These are phyloP conservation scores for Ammopiptanthus mongolicus DNA, from an alignment of 306 rosid genomes.

Conservation along the genomic window DNA sequence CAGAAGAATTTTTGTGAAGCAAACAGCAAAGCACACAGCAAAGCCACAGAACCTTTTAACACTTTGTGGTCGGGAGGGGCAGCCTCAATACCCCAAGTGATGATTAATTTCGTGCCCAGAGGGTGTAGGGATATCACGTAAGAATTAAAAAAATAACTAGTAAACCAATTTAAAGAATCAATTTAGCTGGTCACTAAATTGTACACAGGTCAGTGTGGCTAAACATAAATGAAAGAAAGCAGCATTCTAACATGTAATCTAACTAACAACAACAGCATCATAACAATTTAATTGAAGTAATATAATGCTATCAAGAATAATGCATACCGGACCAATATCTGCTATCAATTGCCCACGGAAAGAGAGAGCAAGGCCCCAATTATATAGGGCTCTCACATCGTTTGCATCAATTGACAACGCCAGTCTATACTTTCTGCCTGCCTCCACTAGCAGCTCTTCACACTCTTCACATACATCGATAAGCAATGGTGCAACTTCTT, in stretches of 20 bases:
- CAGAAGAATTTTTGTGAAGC: slow-evolving; percentile 17
- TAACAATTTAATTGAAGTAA: slow-evolving; percentile 10
- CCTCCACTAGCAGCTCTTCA: slow-evolving; percentile 83
- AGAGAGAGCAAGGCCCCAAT: slow-evolving; percentile 98
- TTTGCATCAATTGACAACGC: slow-evolving; percentile 84
- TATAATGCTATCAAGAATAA: slow-evolving; percentile 13
- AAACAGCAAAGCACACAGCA: slow-evolving; percentile 4
- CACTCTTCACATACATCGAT: slow-evolving; percentile 81
- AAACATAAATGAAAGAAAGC: slow-evolving; percentile 3
- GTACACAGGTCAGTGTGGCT: not conserved
- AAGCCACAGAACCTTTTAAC: slow-evolving; percentile 1
- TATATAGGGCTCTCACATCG: slow-evolving; percentile 80
- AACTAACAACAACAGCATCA: not conserved
- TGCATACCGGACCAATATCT: slow-evolving; percentile 88
- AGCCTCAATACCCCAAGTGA: not conserved
- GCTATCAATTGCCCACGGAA: slow-evolving; percentile 91
- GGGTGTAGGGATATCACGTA: no score
- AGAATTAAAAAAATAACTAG: not conserved
- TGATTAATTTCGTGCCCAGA: not conserved
- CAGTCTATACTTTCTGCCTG: slow-evolving; percentile 89
- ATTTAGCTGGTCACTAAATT: slow-evolving; percentile 6
- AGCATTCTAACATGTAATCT: not conserved
- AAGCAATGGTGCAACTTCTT: slow-evolving; percentile 63
- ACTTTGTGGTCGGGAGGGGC: not conserved
- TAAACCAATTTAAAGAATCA: slow-evolving; percentile 18